Evolutionary conservation across 306 rosid genomes (phyloP).

Genomic region (Ormosia emarginata): DNA sequence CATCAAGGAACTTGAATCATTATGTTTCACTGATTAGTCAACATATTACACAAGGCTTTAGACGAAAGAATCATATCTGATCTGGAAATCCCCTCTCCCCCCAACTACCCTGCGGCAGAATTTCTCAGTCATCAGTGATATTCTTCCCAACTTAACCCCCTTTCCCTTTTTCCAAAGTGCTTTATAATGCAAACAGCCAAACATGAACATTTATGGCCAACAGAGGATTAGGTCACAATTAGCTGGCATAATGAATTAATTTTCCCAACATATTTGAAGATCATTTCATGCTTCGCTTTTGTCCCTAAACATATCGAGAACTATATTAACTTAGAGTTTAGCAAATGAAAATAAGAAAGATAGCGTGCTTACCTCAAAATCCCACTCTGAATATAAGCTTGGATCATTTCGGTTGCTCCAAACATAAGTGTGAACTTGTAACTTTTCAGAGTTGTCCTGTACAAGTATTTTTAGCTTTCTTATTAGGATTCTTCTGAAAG

Average conservation of each 20-base stretch:
- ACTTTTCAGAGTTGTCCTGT: constrained; percentile 61
- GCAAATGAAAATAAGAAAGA: not conserved
- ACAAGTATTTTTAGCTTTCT: not conserved
- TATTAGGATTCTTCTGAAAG: not conserved
- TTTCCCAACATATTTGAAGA: not conserved
- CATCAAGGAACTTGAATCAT: not conserved
- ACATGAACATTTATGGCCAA: not conserved
- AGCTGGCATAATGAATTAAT: not conserved
- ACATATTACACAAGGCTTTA: not conserved
- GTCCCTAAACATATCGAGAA: not conserved
- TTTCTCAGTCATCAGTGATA: not conserved
- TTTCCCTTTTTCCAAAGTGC: not conserved
- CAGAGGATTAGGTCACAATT: not conserved
- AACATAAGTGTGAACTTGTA: constrained; percentile 53
- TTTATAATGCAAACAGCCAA: not conserved
- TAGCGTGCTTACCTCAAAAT: constrained; percentile 63
- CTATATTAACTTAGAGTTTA: not conserved
- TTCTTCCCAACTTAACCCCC: not conserved
- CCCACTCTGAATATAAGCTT: constrained; percentile 76
- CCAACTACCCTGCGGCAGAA: not conserved
- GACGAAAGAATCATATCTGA: not conserved
- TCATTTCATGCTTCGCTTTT: not conserved
- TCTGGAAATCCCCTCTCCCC: not conserved
- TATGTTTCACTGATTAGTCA: not conserved
- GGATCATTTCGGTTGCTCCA: constrained; percentile 79